These are phyloP conservation scores for Protomyces pachydermus DNA, from an alignment of 1,139 yeast species.

Conservation along the genomic window DNA sequence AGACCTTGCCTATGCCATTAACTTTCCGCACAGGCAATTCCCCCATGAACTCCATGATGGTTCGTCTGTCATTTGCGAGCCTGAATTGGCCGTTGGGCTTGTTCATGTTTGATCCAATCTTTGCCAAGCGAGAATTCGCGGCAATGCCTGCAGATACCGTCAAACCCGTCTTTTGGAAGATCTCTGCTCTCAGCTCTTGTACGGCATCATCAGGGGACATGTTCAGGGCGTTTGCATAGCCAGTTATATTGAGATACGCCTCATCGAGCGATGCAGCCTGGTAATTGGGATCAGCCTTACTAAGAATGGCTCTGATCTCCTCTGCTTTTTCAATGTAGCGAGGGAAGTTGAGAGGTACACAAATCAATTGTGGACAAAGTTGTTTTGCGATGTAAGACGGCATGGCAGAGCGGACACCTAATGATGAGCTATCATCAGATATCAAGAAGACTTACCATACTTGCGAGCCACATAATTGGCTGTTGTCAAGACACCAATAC, in stretches of 20 bases:
- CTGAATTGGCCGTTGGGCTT: conserved; percentile 61
- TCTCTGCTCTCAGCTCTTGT: conserved; percentile 43
- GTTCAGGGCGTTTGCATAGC: conserved; percentile 4
- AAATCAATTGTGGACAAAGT: conserved; percentile 54
- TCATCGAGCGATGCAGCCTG: conserved; percentile 78
- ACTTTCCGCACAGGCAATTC: conserved; percentile 34
- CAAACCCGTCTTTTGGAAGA: conserved; percentile 50
- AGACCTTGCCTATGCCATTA: conserved; percentile 35
- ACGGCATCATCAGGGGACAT: conserved; percentile 37
- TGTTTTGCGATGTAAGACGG: conserved; percentile 60
- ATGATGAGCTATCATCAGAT: background rate
- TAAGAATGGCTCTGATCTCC: conserved; percentile 46
- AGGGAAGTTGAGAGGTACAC: conserved; percentile 60
- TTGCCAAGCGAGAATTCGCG: conserved; percentile 61
- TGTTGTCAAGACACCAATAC: conserved; percentile 73
- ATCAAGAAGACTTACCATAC: conserved; percentile 43
- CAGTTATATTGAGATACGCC: conserved; percentile 57
- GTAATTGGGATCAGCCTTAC: conserved; percentile 39
- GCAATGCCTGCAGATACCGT: conserved; percentile 66
- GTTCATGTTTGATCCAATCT: conserved; percentile 57
- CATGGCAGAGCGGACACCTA: conserved; percentile 55
- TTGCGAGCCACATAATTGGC: conserved; percentile 71
- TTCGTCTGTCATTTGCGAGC: conserved; percentile 30
- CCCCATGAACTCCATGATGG: conserved; percentile 33
- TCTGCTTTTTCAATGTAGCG: conserved; percentile 55